Base-by-base conservation (phyloP, 2,329 filamentous ascomycete genomes). In the Clonostachys rosea region DNA sequence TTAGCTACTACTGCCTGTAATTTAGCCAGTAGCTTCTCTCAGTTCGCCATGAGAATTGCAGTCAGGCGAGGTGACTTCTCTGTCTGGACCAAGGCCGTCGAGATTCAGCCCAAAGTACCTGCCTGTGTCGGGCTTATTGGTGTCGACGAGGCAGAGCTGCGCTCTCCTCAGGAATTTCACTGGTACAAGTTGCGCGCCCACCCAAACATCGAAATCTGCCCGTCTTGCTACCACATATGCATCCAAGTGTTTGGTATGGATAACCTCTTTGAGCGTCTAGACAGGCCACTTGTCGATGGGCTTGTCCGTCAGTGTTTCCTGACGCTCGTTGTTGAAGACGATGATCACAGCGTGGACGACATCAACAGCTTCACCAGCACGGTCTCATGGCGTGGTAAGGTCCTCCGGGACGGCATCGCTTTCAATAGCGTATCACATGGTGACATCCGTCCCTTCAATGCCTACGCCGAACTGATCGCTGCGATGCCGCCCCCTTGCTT, bases 21-120 rank as follows among this genome's bases (percentile, higher is more conserved):
- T 37, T 18, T 50, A 9, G 17, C 43, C 2, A 35, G 30, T 4
- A 3, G 37, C 5, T 33, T 36, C 2, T 43, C 42, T 14, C 24
- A 40, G 16, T 50, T 45, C 11, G 49, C 46, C 12, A 46, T 50
- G 49, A 10, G 45, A 34, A 43, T 48, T 46, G 49, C 40, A 40
- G 10, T 45, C 17, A n/a, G 36, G 36, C 14, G 14, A n/a, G 36
- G 36, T n/a, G 36, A 39, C 11, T n/a, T n/a, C 36, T n/a, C 14
- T n/a, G 11, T 39, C 36, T 39, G 36, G 36, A 8, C 14, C 17
- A n/a, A 18, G 36, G 14, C 46, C 10, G 11, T 43, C 5, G 18
- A 16, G 5, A 40, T 43, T 4, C 49, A 43, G 36, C n/a, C 12
- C 4, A 43, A 34, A 33, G 24, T 48, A 12, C 40, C 46, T 10